Percentiles rank a stretch among this genome's conserved stretches.
These are phyloP conservation scores for Rhizophagus sp. DNA, from an alignment of 192 early-diverging fungal genomes.

Conservation along the genomic window DNA sequence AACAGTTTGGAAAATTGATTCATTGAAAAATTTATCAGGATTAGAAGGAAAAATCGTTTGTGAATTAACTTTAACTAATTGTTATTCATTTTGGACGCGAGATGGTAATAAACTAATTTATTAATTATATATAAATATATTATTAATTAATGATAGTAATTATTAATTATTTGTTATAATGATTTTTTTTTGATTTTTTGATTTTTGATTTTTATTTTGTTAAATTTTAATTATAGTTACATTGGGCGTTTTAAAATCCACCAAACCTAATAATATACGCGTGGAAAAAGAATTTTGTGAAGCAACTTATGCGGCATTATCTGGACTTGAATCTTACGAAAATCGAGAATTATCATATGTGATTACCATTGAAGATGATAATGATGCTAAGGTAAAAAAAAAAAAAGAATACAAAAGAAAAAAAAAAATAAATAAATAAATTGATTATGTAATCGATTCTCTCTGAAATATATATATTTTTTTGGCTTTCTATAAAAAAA, in stretches of 20 bases:
- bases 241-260: background rate
- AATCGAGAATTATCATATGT: background rate
- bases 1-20: slow-evolving; percentile 2
- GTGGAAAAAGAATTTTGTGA: background rate
- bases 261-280: background rate
- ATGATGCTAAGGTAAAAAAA: background rate
- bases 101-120: background rate
- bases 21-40: background rate
- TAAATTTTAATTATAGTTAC: too few species aligned
- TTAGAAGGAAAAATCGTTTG: background rate
- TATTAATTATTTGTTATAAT: too few species aligned
- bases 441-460: background rate
- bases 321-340: background rate
- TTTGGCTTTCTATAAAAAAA: too few species aligned
- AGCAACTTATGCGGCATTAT: slow-evolving; percentile 9
- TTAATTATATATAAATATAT: too few species aligned
- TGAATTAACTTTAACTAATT: slow-evolving; percentile 3
- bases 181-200: too few species aligned
- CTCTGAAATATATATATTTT: too few species aligned
- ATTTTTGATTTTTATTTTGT: too few species aligned
- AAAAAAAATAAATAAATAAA: too few species aligned
- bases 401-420: too few species aligned
- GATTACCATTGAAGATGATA: background rate
- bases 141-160: too few species aligned
- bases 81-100: slow-evolving; percentile 9